These are phyloP conservation scores for Dendrostoma leiphaemia DNA, from an alignment of 2,329 filamentous ascomycete species.

Conservation along the genomic window DNA sequence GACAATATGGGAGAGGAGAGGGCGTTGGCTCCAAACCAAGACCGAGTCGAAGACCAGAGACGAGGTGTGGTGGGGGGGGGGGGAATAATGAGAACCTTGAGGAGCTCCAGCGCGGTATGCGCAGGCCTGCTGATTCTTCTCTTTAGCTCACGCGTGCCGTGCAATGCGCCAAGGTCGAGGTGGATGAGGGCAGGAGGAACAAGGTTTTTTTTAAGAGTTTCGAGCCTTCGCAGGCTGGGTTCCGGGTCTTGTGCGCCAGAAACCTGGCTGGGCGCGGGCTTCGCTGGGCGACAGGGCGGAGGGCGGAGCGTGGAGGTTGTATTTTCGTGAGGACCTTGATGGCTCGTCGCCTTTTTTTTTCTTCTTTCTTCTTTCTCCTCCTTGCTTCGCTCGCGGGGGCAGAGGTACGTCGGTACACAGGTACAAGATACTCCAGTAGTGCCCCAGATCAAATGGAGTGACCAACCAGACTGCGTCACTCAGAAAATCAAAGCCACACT, in stretches of 20 bases:
- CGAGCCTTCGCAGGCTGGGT: neutral
- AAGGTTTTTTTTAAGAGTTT: neutral
- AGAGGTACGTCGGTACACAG: neutral
- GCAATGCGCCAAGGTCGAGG: neutral
- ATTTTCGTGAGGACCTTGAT: conserved; percentile 4
- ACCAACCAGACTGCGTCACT: neutral
- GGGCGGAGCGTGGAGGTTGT: neutral
- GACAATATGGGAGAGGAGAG: too few relatives aligned
- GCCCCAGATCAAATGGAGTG: neutral
- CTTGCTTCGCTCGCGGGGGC: neutral
- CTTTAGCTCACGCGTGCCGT: neutral
- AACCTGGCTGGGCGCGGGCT: neutral
- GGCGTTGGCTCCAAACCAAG: too few relatives aligned
- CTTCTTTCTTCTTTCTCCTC: neutral
- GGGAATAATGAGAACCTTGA: neutral
- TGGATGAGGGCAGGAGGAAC: too few relatives aligned
- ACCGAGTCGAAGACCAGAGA: too few relatives aligned
- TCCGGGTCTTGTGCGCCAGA: neutral
- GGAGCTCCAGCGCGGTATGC: neutral
- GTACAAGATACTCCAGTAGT: too few relatives aligned
- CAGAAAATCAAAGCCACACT: neutral
- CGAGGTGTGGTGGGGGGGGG: neutral
- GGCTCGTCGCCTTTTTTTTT: neutral
- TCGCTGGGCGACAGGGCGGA: neutral
- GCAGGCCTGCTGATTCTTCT: neutral